phyloP scores from a whole-genome alignment of 2,329 filamentous ascomycete species.

The Pseudogymnoascus sp. region DNA sequence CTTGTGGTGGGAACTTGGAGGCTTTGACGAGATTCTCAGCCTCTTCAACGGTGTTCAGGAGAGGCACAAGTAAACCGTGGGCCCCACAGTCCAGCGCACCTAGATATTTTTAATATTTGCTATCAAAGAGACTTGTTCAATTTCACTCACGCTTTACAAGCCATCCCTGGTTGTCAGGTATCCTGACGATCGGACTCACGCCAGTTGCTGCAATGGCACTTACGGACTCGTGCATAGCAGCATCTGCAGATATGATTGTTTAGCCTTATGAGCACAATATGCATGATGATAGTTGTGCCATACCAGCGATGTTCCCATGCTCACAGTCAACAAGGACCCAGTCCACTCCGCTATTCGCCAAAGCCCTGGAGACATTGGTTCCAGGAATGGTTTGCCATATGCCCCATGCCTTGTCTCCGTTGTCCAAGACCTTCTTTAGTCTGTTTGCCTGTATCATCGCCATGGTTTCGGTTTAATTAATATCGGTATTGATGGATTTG shows the following conservation, averaged over 20 bases:
- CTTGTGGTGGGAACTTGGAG: constrained; percentile 50
- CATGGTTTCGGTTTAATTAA: background rate
- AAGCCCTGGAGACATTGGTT: constrained; percentile 48
- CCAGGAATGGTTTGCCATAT: constrained; percentile 59
- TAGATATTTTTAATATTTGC: constrained; percentile 22
- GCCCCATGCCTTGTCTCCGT: constrained; percentile 41
- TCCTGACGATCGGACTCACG: constrained; percentile 47
- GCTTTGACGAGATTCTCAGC: constrained; percentile 42
- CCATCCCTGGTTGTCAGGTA: constrained; percentile 49
- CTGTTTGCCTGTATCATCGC: constrained; percentile 40
- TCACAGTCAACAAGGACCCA: constrained; percentile 58
- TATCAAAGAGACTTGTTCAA: constrained; percentile 17
- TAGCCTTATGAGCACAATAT: background rate
- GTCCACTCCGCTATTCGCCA: constrained; percentile 57
- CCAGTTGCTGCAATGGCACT: constrained; percentile 48
- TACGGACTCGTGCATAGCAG: constrained; percentile 51
- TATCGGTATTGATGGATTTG: background rate
- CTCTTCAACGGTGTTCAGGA: constrained; percentile 47
- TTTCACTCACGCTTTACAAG: constrained; percentile 46
- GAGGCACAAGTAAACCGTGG: constrained; percentile 49
- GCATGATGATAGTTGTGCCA: constrained; percentile 14
- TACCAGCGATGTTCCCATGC: constrained; percentile 49
- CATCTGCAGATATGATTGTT: constrained; percentile 31
- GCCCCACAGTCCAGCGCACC: constrained; percentile 52
- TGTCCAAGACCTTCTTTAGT: constrained; percentile 42